Evolutionary conservation across 1,139 yeast genomes (phyloP).

Genomic region (Taphrina populina): DNA sequence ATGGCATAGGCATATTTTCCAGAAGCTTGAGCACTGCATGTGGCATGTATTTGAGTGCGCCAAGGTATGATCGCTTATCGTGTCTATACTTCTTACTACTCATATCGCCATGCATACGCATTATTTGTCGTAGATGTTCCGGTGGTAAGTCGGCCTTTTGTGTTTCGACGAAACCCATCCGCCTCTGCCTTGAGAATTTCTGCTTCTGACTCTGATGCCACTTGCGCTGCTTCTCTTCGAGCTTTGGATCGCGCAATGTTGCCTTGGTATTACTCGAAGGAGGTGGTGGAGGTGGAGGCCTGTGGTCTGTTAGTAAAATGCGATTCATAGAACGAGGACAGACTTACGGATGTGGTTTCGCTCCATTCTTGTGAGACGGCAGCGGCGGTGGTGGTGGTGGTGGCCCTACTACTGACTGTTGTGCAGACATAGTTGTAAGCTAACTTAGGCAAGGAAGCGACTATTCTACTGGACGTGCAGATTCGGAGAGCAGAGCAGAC

Average conservation of each 20-base stretch:
- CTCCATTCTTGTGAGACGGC: neutral
- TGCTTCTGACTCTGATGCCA: conserved; percentile 70
- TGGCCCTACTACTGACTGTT: no score
- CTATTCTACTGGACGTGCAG: no score
- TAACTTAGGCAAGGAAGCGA: no score
- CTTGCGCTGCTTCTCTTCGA: conserved; percentile 52
- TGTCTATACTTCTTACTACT: conserved; percentile 76
- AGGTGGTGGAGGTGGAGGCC: conserved; percentile 37
- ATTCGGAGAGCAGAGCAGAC: no score
- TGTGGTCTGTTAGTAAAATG: neutral
- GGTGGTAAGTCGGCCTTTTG: conserved; percentile 87
- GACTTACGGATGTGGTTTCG: conserved; percentile 9
- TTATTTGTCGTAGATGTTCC: conserved; percentile 74
- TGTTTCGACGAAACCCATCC: conserved; percentile 53
- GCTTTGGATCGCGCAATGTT: conserved; percentile 36
- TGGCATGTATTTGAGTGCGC: conserved; percentile 92
- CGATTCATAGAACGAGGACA: neutral
- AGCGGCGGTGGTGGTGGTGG: conserved; percentile 10
- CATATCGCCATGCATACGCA: conserved; percentile 82
- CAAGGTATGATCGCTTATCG: conserved; percentile 83
- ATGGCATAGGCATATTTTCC: conserved; percentile 98
- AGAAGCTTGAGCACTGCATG: conserved; percentile 85
- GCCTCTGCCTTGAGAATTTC: conserved; percentile 50
- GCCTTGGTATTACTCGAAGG: conserved; percentile 36
- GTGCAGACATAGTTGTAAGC: no score